phyloP scores from a whole-genome alignment of 176 grass and related monocot genomes.

The Hsuehochloa calcarea region DNA sequence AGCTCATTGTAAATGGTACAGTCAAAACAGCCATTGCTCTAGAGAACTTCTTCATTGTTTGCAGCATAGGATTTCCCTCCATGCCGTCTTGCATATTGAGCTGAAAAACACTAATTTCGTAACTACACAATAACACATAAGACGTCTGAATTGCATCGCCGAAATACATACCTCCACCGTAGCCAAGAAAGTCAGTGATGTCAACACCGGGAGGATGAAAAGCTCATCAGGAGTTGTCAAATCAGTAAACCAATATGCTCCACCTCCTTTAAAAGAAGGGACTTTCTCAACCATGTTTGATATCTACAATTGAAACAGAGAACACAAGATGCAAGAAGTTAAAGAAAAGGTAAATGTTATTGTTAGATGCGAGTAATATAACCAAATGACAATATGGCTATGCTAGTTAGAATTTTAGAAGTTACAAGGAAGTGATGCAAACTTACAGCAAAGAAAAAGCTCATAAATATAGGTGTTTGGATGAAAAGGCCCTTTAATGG shows the following conservation, averaged over 20 bases:
- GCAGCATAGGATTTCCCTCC: slow-evolving; percentile 82
- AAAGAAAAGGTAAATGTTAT: slow-evolving; percentile 26
- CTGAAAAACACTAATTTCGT: slow-evolving; percentile 44
- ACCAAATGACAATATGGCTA: background rate
- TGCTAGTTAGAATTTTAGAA: slow-evolving; percentile 5
- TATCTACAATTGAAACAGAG: slow-evolving; percentile 59
- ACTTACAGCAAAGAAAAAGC: slow-evolving; percentile 96
- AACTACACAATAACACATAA: background rate
- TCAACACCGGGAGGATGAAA: slow-evolving; percentile 73
- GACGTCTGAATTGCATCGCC: background rate
- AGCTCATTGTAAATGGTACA: slow-evolving; percentile 61
- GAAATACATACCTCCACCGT: slow-evolving; percentile 68
- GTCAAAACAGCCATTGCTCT: slow-evolving; percentile 68
- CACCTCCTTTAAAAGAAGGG: slow-evolving; percentile 87
- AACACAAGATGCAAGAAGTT: background rate
- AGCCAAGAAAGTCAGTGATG: slow-evolving; percentile 65
- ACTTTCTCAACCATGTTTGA: slow-evolving; percentile 97
- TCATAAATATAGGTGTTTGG: slow-evolving; percentile 81
- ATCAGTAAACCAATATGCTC: slow-evolving; percentile 96
- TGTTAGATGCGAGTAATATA: background rate
- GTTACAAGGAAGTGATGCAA: slow-evolving; percentile 7
- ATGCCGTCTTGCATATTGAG: slow-evolving; percentile 93
- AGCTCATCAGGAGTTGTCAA: slow-evolving; percentile 78
- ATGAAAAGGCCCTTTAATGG: slow-evolving; percentile 80
- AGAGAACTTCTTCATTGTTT: slow-evolving; percentile 70